phyloP scores from a whole-genome alignment of 2,329 filamentous ascomycete genomes.

The Aspergillus sp. region DNA sequence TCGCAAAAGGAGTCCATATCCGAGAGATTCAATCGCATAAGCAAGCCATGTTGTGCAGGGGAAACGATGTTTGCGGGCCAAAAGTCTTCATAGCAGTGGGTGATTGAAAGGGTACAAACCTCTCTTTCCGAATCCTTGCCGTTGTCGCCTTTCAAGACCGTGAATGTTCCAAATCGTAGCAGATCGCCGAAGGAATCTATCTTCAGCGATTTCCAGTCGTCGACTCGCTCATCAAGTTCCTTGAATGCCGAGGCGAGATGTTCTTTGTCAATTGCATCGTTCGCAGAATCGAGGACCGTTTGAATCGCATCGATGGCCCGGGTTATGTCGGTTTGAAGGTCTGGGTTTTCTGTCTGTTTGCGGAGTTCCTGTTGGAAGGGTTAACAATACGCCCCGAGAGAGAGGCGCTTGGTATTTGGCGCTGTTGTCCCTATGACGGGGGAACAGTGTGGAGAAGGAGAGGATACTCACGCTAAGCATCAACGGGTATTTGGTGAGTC shows the following conservation, averaged over 20 bases:
- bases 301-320: slow-evolving; percentile 79
- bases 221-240: slow-evolving; percentile 78
- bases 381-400: neutral
- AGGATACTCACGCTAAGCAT: slow-evolving; percentile 67
- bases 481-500: slow-evolving; percentile 90
- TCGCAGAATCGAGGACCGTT: slow-evolving; percentile 77
- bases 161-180: slow-evolving; percentile 84
- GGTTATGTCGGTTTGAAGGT: slow-evolving; percentile 69
- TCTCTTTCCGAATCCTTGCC: slow-evolving; percentile 91
- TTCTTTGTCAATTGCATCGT: slow-evolving; percentile 86
- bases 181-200: slow-evolving; percentile 90
- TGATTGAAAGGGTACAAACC: slow-evolving; percentile 50
- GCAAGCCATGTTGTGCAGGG: slow-evolving; percentile 3
- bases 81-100: slow-evolving; percentile 4
- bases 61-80: slow-evolving; percentile 11
- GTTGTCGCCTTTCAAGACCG: slow-evolving; percentile 73
- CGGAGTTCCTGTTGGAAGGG: slow-evolving; percentile 65
- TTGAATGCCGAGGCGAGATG: slow-evolving; percentile 79
- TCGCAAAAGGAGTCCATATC: neutral
- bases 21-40: neutral
- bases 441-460: neutral
- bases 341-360: slow-evolving; percentile 76
- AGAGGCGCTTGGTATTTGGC: neutral
- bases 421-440: neutral
- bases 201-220: slow-evolving; percentile 94